phyloP scores from a whole-genome alignment of 2,329 filamentous ascomycete genomes.

The Aspergillus quadrilineatus region DNA sequence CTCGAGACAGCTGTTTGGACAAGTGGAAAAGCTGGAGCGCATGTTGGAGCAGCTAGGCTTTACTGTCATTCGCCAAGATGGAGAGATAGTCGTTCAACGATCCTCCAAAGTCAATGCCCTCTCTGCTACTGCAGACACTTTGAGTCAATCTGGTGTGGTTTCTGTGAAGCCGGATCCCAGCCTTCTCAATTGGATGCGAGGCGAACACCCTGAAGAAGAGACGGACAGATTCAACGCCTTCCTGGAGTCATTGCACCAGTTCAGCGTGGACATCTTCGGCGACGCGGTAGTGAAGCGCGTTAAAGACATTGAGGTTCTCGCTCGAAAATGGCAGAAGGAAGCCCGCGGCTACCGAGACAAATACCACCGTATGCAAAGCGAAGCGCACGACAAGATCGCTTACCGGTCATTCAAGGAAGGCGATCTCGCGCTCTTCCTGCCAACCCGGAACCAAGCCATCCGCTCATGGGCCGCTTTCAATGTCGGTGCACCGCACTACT shows the following conservation, averaged over 20 bases:
- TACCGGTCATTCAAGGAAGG: slow-evolving; percentile 96
- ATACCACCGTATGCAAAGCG: slow-evolving; percentile 74
- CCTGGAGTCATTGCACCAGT: slow-evolving; percentile 69
- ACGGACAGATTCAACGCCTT: slow-evolving; percentile 72
- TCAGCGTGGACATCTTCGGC: slow-evolving; percentile 80
- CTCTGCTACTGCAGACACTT: slow-evolving; percentile 35
- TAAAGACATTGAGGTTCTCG: slow-evolving; percentile 89
- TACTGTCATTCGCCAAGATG: slow-evolving; percentile 70
- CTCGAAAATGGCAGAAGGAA: slow-evolving; percentile 90
- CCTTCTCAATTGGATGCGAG: slow-evolving; percentile 79
- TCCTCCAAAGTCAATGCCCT: slow-evolving; percentile 54
- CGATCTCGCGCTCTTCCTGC: slow-evolving; percentile 88
- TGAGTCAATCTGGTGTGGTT: slow-evolving; percentile 35
- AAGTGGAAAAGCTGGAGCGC: slow-evolving; percentile 78
- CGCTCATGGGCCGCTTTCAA: slow-evolving; percentile 99
- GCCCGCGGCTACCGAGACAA: slow-evolving; percentile 84
- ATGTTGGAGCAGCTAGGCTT: slow-evolving; percentile 87
- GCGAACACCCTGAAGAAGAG: slow-evolving; percentile 64
- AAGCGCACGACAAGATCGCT: slow-evolving; percentile 93
- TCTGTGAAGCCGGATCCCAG: slow-evolving; percentile 61
- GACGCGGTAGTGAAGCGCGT: slow-evolving; percentile 85
- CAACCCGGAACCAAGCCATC: slow-evolving; percentile 89
- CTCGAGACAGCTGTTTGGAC: slow-evolving; percentile 76
- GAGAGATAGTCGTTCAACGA: slow-evolving; percentile 73
- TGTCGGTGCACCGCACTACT: slow-evolving; percentile 94